Conservation (phyloP, 306 rosid genomes). For the Pyrus bretschneideri region DNA sequence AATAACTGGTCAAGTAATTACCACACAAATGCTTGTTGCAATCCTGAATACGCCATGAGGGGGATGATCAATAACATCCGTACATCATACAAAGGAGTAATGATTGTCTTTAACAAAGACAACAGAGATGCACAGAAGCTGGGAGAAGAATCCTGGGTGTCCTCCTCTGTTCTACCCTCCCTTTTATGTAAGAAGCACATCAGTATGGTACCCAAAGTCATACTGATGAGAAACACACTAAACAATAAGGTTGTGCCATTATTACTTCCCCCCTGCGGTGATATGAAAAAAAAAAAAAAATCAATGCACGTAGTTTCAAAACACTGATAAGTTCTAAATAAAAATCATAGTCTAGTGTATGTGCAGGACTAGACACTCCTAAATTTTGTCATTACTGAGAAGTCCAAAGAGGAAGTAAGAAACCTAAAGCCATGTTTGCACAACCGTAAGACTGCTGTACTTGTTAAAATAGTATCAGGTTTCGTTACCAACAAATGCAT, state of each 20-base stretch:
- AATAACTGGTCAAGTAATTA: constrained; percentile 35
- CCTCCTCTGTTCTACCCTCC: constrained; percentile 34
- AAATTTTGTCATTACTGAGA: background rate
- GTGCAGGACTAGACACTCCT: background rate
- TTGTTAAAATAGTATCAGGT: background rate
- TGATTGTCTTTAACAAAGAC: constrained; percentile 49
- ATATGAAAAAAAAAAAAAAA: constrained; percentile 18
- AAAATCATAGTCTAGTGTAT: background rate
- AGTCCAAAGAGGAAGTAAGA: background rate
- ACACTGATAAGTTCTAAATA: background rate
- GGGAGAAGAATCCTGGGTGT: constrained; percentile 27
- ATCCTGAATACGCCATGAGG: constrained; percentile 88
- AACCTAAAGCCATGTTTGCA: background rate
- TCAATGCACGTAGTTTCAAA: background rate
- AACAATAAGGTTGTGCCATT: constrained; percentile 61
- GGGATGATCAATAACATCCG: constrained; percentile 83
- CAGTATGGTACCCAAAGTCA: constrained; percentile 67
- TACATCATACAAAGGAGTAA: constrained; percentile 46
- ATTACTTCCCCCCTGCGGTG: constrained; percentile 59
- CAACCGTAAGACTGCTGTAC: background rate
- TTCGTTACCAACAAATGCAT: background rate
- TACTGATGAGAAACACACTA: constrained; percentile 62
- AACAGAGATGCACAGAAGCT: constrained; percentile 34
- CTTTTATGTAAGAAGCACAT: constrained; percentile 72
- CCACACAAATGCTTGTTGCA: constrained; percentile 97